phyloP scores from a whole-genome alignment of 2,329 filamentous ascomycete genomes.

The Beauveria varroae region DNA sequence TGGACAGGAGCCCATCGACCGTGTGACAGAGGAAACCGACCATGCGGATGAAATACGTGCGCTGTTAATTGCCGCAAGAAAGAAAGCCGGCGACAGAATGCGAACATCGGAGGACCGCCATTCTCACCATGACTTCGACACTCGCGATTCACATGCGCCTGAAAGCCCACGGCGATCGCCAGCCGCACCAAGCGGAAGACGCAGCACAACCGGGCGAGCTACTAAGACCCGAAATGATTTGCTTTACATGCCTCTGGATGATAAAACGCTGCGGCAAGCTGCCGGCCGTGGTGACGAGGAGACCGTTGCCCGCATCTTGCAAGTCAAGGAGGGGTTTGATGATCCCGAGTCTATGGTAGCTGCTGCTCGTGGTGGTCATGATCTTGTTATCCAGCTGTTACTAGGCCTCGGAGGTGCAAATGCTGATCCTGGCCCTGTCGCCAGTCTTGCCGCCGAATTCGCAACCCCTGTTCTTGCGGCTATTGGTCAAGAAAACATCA shows the following conservation, averaged over 20 bases:
- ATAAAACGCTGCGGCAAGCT: conserved; percentile 53
- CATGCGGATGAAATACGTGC: conserved; percentile 73
- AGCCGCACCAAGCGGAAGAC: conserved; percentile 38
- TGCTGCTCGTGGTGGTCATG: conserved; percentile 85
- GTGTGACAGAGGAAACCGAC: conserved; percentile 67
- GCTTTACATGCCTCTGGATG: conserved; percentile 55
- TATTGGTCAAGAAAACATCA: conserved; percentile 81
- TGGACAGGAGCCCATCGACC: conserved; percentile 83
- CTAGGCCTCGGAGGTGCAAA: conserved; percentile 59
- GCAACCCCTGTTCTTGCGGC: conserved; percentile 91
- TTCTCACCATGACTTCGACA: conserved; percentile 34
- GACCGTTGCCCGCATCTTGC: conserved; percentile 52
- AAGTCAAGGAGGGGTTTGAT: conserved; percentile 53
- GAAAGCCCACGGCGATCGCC: conserved; percentile 54
- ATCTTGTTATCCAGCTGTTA: conserved; percentile 74
- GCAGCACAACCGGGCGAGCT: conserved; percentile 48
- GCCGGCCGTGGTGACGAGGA: conserved; percentile 55
- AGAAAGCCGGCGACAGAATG: conserved; percentile 45
- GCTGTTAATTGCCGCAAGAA: conserved; percentile 53
- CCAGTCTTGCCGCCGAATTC: conserved; percentile 56
- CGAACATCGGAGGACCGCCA: conserved; percentile 53
- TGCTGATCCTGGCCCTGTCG: conserved; percentile 61
- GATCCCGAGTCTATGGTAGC: conserved; percentile 86
- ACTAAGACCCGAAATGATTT: conserved; percentile 59
- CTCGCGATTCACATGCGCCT: conserved; percentile 45